Conservation (phyloP, 2,329 filamentous ascomycete species). For the Canariomyces notabilis region DNA sequence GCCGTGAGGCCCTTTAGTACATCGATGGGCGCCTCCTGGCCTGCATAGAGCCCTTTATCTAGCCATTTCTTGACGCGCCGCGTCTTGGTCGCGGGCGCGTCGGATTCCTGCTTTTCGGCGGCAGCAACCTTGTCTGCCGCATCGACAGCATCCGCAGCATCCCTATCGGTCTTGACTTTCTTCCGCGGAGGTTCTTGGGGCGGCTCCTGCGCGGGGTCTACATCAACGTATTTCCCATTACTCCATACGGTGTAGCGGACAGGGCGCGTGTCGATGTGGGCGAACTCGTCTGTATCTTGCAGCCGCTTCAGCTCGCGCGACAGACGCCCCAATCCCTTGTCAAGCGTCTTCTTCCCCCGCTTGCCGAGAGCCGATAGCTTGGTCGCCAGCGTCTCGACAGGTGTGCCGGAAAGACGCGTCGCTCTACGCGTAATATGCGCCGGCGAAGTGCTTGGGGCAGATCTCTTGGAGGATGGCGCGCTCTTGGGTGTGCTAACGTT, state of each 20-base stretch:
- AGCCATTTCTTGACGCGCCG: constrained; percentile 69
- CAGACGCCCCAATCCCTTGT: constrained; percentile 43
- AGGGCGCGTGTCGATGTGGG: constrained; percentile 53
- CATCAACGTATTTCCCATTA: constrained; percentile 57
- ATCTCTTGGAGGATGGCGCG: constrained; percentile 32
- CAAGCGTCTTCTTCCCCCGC: constrained; percentile 50
- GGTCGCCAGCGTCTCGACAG: constrained; percentile 40
- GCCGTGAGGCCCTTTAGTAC: constrained; percentile 44
- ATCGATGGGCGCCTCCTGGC: constrained; percentile 59
- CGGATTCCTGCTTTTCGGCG: constrained; percentile 32
- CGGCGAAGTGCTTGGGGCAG: constrained; percentile 23
- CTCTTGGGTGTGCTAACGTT: constrained; percentile 33
- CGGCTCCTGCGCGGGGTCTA: constrained; percentile 34
- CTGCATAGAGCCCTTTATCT: constrained; percentile 78
- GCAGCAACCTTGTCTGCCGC: constrained; percentile 14
- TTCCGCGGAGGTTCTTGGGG: constrained; percentile 35
- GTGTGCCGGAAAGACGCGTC: constrained; percentile 42
- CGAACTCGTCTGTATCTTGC: constrained; percentile 58
- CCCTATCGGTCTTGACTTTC: constrained; percentile 27
- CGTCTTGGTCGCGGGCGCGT: constrained; percentile 16
- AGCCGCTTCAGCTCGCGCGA: constrained; percentile 56
- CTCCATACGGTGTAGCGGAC: constrained; percentile 58
- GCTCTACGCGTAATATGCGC: constrained; percentile 35
- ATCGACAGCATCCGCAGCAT: constrained; percentile 24
- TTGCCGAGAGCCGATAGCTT: constrained; percentile 56